Evolutionary conservation across 805 yeast species (phyloP).

Genomic region (Starmerella kuoi): DNA sequence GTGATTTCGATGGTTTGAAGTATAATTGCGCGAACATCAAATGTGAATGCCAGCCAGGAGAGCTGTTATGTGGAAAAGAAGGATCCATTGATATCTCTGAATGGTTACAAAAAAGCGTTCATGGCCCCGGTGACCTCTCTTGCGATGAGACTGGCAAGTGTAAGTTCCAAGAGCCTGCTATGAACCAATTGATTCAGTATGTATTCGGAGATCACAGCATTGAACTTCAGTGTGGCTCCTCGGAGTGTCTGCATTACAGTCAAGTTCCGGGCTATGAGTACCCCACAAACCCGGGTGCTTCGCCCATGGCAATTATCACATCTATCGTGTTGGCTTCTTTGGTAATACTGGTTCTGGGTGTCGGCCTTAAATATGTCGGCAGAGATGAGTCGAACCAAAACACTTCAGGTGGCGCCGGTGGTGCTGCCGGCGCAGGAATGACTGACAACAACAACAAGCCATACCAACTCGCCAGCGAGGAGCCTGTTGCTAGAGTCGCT

Average conservation of each 20-base stretch:
- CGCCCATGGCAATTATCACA: constrained; percentile 17
- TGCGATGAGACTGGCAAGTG: constrained; percentile 61
- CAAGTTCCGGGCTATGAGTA: constrained; percentile 81
- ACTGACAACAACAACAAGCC: constrained; percentile 3
- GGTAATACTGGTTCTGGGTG: constrained; percentile 13
- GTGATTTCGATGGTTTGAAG: constrained; percentile 56
- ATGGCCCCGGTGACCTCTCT: constrained; percentile 84
- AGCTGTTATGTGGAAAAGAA: constrained; percentile 84
- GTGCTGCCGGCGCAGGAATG: neutral
- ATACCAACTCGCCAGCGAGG: constrained; percentile 14
- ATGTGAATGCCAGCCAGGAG: constrained; percentile 86
- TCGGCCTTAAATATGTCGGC: constrained; percentile 3
- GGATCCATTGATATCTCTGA: constrained; percentile 94
- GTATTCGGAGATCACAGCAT: constrained; percentile 94
- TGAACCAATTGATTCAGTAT: constrained; percentile 79
- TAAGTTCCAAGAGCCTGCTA: constrained; percentile 82
- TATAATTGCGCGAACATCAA: constrained; percentile 65
- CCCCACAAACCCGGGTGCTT: constrained; percentile 38
- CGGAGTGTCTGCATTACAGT: constrained; percentile 86
- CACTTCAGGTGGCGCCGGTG: neutral
- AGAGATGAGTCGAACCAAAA: neutral
- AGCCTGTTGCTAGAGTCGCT: constrained; percentile 12
- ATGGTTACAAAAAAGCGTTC: constrained; percentile 75
- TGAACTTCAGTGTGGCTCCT: constrained; percentile 64
- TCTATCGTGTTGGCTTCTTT: constrained; percentile 22